Conservation (phyloP, 163 green algal species). For the Volvox carteri region DNA sequence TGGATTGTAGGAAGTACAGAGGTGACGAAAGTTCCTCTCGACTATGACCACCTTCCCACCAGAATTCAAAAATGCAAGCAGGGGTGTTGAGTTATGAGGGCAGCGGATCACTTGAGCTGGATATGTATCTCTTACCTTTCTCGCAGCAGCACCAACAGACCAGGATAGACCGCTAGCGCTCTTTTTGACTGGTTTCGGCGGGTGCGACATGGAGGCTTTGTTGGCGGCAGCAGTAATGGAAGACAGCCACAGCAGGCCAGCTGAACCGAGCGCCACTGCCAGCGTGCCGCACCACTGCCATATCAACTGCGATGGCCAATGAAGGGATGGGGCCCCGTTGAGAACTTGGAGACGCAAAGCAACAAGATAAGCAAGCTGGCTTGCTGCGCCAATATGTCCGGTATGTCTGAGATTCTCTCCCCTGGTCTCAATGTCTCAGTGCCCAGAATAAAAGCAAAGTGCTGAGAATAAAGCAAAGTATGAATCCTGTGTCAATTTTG, state of each 20-base stretch:
- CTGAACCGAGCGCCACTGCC: slow-evolving; percentile 8
- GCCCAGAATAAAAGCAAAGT: neutral
- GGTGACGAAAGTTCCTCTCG: too few relatives aligned
- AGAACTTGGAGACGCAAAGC: neutral
- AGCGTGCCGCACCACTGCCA: slow-evolving; percentile 49
- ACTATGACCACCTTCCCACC: too few relatives aligned
- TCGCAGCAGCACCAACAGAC: neutral
- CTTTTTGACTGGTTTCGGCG: too few relatives aligned
- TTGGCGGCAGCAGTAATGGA: neutral
- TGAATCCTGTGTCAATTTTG: neutral
- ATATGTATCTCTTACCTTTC: neutral
- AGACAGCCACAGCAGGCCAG: slow-evolving; percentile 11
- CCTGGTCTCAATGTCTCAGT: neutral
- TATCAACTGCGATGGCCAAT: neutral
- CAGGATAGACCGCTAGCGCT: neutral
- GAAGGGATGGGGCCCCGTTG: too few relatives aligned
- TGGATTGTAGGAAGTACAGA: too few relatives aligned
- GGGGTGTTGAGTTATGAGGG: too few relatives aligned
- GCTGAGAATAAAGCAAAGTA: neutral
- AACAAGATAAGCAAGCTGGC: neutral
- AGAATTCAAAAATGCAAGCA: too few relatives aligned
- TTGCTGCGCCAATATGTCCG: neutral
- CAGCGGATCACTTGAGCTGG: too few relatives aligned
- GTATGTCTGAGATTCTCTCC: neutral
- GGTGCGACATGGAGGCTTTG: too few relatives aligned